A percentile compares a stretch with the other conserved stretches of the same genome.
Conservation (phyloP, 192 early-diverging fungal species). For the Backusella morwellensis region DNA sequence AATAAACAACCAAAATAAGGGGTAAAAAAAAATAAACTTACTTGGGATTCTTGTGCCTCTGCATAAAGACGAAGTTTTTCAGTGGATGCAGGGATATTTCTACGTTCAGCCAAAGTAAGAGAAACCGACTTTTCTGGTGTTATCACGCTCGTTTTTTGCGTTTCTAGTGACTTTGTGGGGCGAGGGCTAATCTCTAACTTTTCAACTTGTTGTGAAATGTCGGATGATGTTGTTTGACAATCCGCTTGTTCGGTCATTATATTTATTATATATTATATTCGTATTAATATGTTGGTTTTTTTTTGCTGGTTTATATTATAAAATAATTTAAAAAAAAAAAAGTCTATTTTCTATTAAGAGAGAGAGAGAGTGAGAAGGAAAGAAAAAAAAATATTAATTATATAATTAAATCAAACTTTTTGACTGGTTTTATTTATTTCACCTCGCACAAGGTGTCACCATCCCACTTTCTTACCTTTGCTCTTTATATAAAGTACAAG, state of each 20-base stretch:
- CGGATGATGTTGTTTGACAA: conserved; percentile 8
- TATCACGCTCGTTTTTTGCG: background rate
- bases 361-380: too few relatives aligned
- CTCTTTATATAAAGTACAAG: background rate
- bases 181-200: background rate
- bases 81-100: conserved; percentile 33
- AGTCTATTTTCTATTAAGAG: background rate
- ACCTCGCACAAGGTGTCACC: conserved; percentile 2
- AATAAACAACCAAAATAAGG: background rate
- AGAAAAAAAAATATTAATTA: background rate
- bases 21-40: background rate
- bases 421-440: conserved; percentile 5
- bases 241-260: background rate
- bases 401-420: background rate
- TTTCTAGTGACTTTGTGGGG: background rate
- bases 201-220: background rate
- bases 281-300: background rate
- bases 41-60: conserved; percentile 2
- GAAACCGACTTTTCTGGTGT: conserved; percentile 19
- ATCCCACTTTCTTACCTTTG: background rate
- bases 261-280: background rate
- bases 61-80: conserved; percentile 28
- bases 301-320: background rate
- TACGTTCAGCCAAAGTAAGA: conserved; percentile 32
- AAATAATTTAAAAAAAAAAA: background rate